Conservation (phyloP, 2,329 filamentous ascomycete species). For the Aspergillus texensis region DNA sequence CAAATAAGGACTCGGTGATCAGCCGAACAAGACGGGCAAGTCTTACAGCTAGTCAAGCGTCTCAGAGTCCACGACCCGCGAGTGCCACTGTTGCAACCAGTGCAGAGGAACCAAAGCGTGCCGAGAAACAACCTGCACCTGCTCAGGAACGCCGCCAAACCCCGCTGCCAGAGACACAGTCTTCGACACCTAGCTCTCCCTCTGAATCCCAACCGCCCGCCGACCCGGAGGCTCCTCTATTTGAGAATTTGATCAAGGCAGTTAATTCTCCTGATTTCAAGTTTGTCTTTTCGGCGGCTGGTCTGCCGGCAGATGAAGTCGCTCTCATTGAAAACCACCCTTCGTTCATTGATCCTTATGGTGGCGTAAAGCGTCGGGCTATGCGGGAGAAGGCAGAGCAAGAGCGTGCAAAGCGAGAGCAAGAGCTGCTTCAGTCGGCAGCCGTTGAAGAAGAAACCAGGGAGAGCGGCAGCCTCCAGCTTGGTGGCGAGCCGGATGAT, state of each 20-base stretch:
- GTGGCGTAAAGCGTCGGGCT: slow-evolving; percentile 77
- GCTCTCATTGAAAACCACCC: slow-evolving; percentile 63
- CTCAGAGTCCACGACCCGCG: slow-evolving; percentile 73
- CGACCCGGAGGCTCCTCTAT: slow-evolving; percentile 31
- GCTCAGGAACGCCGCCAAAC: slow-evolving; percentile 30
- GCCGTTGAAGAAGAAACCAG: slow-evolving; percentile 70
- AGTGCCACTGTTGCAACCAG: slow-evolving; percentile 47
- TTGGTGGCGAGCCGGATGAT: slow-evolving; percentile 92
- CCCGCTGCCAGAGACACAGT: slow-evolving; percentile 24
- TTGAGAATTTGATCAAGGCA: slow-evolving; percentile 49
- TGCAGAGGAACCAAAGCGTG: slow-evolving; percentile 37
- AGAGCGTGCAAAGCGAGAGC: slow-evolving; percentile 57
- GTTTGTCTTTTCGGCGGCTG: slow-evolving; percentile 56
- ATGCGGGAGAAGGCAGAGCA: slow-evolving; percentile 74
- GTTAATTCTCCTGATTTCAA: slow-evolving; percentile 54
- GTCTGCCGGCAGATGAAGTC: slow-evolving; percentile 51
- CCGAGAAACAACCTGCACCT: slow-evolving; percentile 33
- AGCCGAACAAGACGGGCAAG: slow-evolving; percentile 70
- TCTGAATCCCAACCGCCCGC: slow-evolving; percentile 21
- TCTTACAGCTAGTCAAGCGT: slow-evolving; percentile 76
- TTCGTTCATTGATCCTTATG: slow-evolving; percentile 78
- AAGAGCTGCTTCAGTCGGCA: slow-evolving; percentile 54
- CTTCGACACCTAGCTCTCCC: slow-evolving; percentile 25
- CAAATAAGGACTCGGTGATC: slow-evolving; percentile 67
- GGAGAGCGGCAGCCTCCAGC: slow-evolving; percentile 82